Evolutionary conservation across 2,329 filamentous ascomycete genomes (phyloP).

Genomic region (Fusarium decemcellulare): DNA sequence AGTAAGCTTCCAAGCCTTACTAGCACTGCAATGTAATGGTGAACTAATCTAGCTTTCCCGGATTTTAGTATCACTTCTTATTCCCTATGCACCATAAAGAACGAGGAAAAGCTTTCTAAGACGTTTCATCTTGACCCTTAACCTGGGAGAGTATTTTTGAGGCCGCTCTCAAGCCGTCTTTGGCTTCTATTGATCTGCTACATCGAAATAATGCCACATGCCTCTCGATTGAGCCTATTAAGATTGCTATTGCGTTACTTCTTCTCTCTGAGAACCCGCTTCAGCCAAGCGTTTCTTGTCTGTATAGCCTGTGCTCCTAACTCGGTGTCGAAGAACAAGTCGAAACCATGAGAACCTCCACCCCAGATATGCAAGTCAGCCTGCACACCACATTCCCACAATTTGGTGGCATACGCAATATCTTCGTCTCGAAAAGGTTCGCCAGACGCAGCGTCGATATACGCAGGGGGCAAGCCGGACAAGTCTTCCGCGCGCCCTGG

Average conservation of each 20-base stretch:
- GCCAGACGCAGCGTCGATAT: slow-evolving; percentile 24
- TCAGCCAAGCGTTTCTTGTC: slow-evolving; percentile 9
- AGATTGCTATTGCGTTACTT: fast-evolving
- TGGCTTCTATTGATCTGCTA: too few species aligned
- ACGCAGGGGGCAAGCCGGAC: slow-evolving; percentile 7
- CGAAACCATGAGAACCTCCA: slow-evolving; percentile 28
- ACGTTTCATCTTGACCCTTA: too few species aligned
- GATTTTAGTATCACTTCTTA: too few species aligned
- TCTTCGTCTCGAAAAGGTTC: slow-evolving; percentile 33
- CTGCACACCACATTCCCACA: slow-evolving; percentile 25
- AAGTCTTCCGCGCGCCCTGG: slow-evolving; percentile 21
- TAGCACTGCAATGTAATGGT: too few species aligned
- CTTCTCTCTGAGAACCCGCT: not conserved
- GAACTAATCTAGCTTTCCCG: too few species aligned
- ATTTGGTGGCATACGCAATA: slow-evolving; percentile 19
- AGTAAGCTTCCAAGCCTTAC: too few species aligned
- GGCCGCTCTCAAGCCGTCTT: too few species aligned
- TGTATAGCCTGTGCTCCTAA: slow-evolving; percentile 7
- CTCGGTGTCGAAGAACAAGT: slow-evolving; percentile 15
- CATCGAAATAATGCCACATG: not conserved
- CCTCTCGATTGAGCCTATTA: fast-evolving
- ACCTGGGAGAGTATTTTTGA: too few species aligned
- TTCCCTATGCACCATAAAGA: too few species aligned
- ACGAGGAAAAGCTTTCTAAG: too few species aligned
- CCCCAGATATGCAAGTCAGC: slow-evolving; percentile 31